A percentile compares a stretch with the other conserved stretches of the same genome.
phyloP scores from a whole-genome alignment of 2,329 filamentous ascomycete genomes.

The Aspergillus carbonarius region DNA sequence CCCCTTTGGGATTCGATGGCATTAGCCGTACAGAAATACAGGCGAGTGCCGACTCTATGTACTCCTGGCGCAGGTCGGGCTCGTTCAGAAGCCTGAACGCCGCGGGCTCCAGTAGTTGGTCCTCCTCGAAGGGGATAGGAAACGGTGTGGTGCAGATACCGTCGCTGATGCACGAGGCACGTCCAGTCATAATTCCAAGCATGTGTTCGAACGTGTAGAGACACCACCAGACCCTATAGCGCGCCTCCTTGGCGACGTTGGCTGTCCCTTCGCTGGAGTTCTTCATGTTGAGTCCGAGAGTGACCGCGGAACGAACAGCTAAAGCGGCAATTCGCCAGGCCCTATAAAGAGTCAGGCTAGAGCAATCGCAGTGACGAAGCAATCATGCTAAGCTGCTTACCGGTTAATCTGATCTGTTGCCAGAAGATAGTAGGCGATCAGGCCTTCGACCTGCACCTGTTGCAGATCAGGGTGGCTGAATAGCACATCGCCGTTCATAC shows the following conservation, averaged over 20 bases:
- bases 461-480: constrained; percentile 48
- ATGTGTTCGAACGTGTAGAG: constrained; percentile 46
- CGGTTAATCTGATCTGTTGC: constrained; percentile 46
- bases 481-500: constrained; percentile 43
- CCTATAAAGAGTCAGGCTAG: constrained; percentile 19
- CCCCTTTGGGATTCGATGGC: constrained; percentile 30
- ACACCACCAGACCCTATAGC: constrained; percentile 50
- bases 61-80: constrained; percentile 30
- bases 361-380: neutral
- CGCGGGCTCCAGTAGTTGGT: constrained; percentile 34
- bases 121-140: constrained; percentile 43
- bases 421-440: constrained; percentile 46
- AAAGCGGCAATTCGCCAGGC: constrained; percentile 45
- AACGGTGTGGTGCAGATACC: constrained; percentile 46
- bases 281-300: constrained; percentile 47
- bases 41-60: constrained; percentile 31
- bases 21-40: constrained; percentile 33
- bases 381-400: constrained; percentile 23
- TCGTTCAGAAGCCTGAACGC: constrained; percentile 36
- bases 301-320: constrained; percentile 44
- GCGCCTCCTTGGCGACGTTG: constrained; percentile 44
- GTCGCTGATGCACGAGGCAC: constrained; percentile 44
- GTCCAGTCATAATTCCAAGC: constrained; percentile 48
- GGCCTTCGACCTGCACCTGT: constrained; percentile 45
- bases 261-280: constrained; percentile 40